Base-by-base conservation (phyloP, 1,139 yeast species). In the Geotrichum reessii region DNA sequence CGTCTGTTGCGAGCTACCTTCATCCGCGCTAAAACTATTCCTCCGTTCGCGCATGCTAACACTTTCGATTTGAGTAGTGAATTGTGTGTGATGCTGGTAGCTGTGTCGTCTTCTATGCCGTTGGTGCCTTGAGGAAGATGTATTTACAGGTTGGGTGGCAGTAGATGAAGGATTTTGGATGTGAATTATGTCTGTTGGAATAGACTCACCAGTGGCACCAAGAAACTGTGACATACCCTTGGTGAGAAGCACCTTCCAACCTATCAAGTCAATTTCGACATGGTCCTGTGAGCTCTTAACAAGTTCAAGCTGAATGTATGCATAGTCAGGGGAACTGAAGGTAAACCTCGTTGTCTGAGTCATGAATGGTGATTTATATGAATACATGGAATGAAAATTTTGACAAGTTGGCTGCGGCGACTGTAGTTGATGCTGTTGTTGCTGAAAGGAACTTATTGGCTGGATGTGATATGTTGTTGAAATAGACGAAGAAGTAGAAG, bases 191-290 rank as follows among this genome's bases (percentile, higher is more conserved):
- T 80, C 83, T 22, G 75, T 70, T 11, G 75, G 76, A 0, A 74
- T 68, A 2, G 81, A 72, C 50, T 74, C 74, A 1, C 82, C 83
- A 25, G 73, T 62, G 2, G 74, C 47, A 0, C 83, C 83, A 47
- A 73, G 68, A 53, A 73, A 67, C 55, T 71, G 70, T 47, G 67
- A 64, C 59, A 80, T 63, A 31, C 78, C 72, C 2, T 70, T 62
- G 21, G 63, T 61, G 14, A 79, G 69, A 28, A 73, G 59, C 24
- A 77, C 63, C 62, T 74, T 74, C 82, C 82, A 80, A 1, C 81
- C 72, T 33, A 78, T 66, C 19, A 66, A 59, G 61, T 80, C 83
- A 11, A 74, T 57, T 22, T 53, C 62, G 19, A 57, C 52, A 28
- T 46, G 25, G 40, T 55, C 55, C 12, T 50, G 27, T 19, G 47